phyloP scores from a whole-genome alignment of 331 rosid species.

The Dryas integrifolia region DNA sequence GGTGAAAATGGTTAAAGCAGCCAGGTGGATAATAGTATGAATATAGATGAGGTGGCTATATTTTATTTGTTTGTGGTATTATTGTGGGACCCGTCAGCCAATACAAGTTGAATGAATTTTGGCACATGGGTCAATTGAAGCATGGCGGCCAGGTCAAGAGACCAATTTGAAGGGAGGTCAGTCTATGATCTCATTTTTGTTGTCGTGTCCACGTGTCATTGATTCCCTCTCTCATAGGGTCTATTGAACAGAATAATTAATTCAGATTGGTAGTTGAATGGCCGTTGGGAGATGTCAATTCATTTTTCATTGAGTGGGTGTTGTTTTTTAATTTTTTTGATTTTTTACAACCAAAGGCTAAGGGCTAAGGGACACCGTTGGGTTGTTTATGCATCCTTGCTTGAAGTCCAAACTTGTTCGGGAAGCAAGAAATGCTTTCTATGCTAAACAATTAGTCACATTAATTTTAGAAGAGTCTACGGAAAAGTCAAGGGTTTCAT shows the following conservation, averaged over 20 bases:
- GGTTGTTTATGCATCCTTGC: too few species aligned
- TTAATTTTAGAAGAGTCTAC: too few species aligned
- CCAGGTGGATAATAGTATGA: neutral
- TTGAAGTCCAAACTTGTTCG: too few species aligned
- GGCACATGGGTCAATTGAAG: constrained; percentile 67
- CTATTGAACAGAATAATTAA: neutral
- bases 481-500: too few species aligned
- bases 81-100: neutral
- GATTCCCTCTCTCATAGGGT: neutral
- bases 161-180: constrained; percentile 30
- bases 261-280: neutral
- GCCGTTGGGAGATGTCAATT: neutral
- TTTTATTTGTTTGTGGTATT: neutral
- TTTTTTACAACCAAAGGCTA: too few species aligned
- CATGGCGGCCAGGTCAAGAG: constrained; percentile 60
- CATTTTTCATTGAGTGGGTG: too few species aligned
- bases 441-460: too few species aligned
- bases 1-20: neutral
- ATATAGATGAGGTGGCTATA: constrained; percentile 25
- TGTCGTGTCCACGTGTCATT: neutral
- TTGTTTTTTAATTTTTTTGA: neutral
- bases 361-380: too few species aligned
- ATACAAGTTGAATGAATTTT: constrained; percentile 13
- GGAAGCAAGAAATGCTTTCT: too few species aligned
- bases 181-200: neutral